Evolutionary conservation across 768 basidiomycete genomes (phyloP).

Genomic region (Chlorophyllum brunneum): DNA sequence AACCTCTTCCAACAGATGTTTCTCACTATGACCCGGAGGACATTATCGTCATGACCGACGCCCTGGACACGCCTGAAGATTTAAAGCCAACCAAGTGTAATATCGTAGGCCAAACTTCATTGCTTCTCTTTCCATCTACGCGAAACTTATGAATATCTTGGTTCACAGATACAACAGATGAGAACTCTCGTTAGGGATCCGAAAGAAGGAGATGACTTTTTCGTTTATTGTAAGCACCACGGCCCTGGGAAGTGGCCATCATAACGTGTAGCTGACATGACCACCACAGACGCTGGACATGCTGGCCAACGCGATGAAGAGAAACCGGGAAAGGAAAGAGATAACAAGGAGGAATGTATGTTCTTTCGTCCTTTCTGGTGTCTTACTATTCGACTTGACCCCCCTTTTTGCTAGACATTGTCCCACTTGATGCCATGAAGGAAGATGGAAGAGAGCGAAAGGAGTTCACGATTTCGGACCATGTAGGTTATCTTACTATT

Average conservation of each 20-base stretch:
- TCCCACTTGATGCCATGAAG: conserved; percentile 13
- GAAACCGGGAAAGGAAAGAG: conserved; percentile 7
- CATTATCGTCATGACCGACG: conserved; percentile 1
- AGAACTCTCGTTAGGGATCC: neutral
- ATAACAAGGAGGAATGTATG: conserved; percentile 16
- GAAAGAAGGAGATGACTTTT: neutral
- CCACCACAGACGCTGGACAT: conserved; percentile 15
- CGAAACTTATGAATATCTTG: too few species aligned
- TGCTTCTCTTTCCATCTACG: too few species aligned
- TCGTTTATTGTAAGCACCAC: neutral
- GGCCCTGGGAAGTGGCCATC: neutral
- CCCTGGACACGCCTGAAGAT: neutral
- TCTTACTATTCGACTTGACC: neutral
- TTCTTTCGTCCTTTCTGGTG: too few species aligned
- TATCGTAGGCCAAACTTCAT: too few species aligned
- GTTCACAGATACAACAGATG: neutral
- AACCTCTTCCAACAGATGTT: neutral
- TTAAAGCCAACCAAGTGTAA: neutral
- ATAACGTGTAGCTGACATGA: too few species aligned
- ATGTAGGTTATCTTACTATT: neutral
- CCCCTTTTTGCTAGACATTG: conserved; percentile 4
- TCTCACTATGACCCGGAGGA: neutral
- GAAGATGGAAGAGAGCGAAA: neutral
- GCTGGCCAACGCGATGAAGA: conserved; percentile 8
- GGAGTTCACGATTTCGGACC: neutral